Evolutionary conservation across 257 asterid species (phyloP).

Genomic region (Euphrasia confusa): DNA sequence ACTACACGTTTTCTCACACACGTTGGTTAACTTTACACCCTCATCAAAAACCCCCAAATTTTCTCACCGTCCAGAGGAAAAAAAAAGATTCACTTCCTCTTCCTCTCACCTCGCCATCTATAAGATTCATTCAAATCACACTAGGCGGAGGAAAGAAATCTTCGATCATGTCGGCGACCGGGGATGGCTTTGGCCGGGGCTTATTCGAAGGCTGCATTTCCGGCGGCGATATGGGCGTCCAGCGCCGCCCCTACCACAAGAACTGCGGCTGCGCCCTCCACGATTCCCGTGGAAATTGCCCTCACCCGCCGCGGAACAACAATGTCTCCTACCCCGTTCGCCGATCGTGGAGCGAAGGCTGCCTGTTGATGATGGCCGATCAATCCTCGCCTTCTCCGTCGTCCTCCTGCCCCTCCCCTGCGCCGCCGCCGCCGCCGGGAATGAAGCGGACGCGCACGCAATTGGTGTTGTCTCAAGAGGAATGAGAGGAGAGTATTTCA

Average conservation of each 20-base stretch:
- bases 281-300: conserved; percentile 38
- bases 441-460: conserved; percentile 40
- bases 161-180: conserved; percentile 49
- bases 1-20: conserved; percentile 20
- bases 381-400: conserved; percentile 29
- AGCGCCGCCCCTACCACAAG: conserved; percentile 65
- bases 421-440: conserved; percentile 24
- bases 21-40: not conserved
- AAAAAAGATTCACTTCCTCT: not conserved
- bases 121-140: not conserved
- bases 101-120: not conserved
- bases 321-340: conserved; percentile 42
- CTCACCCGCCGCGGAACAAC: conserved; percentile 32
- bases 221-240: conserved; percentile 43
- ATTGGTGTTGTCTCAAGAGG: conserved; percentile 29
- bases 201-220: conserved; percentile 54
- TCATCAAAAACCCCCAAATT: not conserved
- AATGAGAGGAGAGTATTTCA: conserved; percentile 22
- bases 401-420: conserved; percentile 33
- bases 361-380: conserved; percentile 27
- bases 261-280: conserved; percentile 71
- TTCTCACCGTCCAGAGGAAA: not conserved
- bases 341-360: conserved; percentile 48
- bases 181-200: conserved; percentile 50
- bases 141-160: not conserved